phyloP scores from a whole-genome alignment of 2,329 filamentous ascomycete genomes.

The Sporothrix pseudoabietina region DNA sequence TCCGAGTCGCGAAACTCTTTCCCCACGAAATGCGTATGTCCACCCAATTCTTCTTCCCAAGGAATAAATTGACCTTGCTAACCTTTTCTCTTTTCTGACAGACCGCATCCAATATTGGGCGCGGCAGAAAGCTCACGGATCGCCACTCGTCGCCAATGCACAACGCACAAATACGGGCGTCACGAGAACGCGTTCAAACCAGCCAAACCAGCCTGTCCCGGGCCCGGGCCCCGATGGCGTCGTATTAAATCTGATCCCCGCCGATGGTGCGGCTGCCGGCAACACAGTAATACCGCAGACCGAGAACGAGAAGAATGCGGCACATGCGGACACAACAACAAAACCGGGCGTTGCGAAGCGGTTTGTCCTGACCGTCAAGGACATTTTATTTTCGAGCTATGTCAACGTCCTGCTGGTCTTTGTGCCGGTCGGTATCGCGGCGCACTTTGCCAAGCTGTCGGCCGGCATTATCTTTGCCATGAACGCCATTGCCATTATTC shows the following conservation, averaged over 20 bases:
- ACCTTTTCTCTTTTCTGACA: slow-evolving; percentile 18
- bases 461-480: slow-evolving; percentile 58
- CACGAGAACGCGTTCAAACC: slow-evolving; percentile 5
- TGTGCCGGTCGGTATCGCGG: slow-evolving; percentile 67
- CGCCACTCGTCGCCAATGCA: slow-evolving; percentile 32
- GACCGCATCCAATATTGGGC: slow-evolving; percentile 41
- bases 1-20: slow-evolving; percentile 15
- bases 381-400: slow-evolving; percentile 62
- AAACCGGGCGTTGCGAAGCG: slow-evolving; percentile 35
- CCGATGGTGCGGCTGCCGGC: background rate
- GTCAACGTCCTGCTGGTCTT: slow-evolving; percentile 69
- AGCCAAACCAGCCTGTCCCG: background rate
- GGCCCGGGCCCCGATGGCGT: slow-evolving; percentile 4
- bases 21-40: slow-evolving; percentile 24
- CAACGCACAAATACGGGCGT: background rate
- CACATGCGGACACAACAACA: background rate
- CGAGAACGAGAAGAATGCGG: slow-evolving; percentile 29
- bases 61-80: background rate
- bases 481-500: slow-evolving; percentile 75
- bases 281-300: background rate
- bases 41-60: background rate
- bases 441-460: slow-evolving; percentile 46
- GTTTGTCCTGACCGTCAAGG: slow-evolving; percentile 52
- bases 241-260: background rate
- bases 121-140: slow-evolving; percentile 39